Percentiles rank a stretch among this genome's conserved stretches.
phyloP scores from a whole-genome alignment of 257 asterid genomes.

The Osmanthus fragrans region DNA sequence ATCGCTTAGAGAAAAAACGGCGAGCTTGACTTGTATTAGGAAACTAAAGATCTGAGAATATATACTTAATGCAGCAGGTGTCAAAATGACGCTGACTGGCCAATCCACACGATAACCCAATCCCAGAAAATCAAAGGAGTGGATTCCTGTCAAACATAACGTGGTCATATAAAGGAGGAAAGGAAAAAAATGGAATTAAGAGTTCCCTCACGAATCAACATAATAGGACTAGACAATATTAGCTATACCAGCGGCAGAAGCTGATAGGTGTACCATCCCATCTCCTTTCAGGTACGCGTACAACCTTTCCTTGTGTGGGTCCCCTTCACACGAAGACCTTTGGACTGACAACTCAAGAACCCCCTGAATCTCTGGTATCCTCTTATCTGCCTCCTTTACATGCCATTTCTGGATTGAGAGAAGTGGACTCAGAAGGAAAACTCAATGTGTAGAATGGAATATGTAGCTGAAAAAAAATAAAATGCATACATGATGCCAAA shows the following conservation, averaged over 20 bases:
- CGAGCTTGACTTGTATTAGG: slow-evolving; percentile 94
- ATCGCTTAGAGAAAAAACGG: slow-evolving; percentile 83
- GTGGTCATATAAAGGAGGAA: slow-evolving; percentile 21
- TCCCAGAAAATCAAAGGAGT: slow-evolving; percentile 81
- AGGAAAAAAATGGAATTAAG: slow-evolving; percentile 17
- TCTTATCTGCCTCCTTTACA: slow-evolving; percentile 70
- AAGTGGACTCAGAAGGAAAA: slow-evolving; percentile 38
- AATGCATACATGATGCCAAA: slow-evolving; percentile 66
- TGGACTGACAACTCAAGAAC: slow-evolving; percentile 85
- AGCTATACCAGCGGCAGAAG: slow-evolving; percentile 57
- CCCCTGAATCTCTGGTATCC: slow-evolving; percentile 88
- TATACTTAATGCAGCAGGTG: slow-evolving; percentile 70
- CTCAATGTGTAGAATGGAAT: slow-evolving; percentile 19
- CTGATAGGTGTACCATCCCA: slow-evolving; percentile 40
- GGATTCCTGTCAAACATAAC: slow-evolving; percentile 64
- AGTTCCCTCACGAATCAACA: not conserved
- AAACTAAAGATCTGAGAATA: slow-evolving; percentile 86
- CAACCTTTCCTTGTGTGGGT: slow-evolving; percentile 68
- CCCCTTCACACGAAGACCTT: slow-evolving; percentile 97
- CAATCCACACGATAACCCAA: slow-evolving; percentile 93
- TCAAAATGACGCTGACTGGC: slow-evolving; percentile 85
- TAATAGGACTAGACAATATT: slow-evolving; percentile 10
- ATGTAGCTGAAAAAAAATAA: slow-evolving; percentile 16
- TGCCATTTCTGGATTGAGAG: slow-evolving; percentile 73
- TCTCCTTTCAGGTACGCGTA: slow-evolving; percentile 73